These are phyloP conservation scores for Chenopodium quinoa DNA, from an alignment of 148 eudicot genomes.

Conservation along the genomic window DNA sequence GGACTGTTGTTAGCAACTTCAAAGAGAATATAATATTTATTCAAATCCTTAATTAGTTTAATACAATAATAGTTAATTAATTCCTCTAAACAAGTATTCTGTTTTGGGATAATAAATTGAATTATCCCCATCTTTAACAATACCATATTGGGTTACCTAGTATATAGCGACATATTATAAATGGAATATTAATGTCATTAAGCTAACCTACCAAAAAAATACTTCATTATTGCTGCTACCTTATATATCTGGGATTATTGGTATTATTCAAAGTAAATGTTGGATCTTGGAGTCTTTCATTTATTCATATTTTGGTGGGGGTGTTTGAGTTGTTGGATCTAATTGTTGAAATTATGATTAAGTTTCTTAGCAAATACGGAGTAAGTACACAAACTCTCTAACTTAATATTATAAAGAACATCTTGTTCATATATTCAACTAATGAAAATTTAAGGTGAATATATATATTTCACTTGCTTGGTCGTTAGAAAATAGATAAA, in stretches of 20 bases:
- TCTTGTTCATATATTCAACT: no score
- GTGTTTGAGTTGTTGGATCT: neutral
- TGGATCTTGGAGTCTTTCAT: neutral
- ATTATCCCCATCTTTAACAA: neutral
- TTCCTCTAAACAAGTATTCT: constrained; percentile 14
- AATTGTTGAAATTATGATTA: neutral
- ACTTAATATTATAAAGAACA: no score
- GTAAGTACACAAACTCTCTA: neutral
- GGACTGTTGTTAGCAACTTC: constrained; percentile 1
- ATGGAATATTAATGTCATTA: neutral
- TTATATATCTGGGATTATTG: neutral
- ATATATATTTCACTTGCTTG: no score
- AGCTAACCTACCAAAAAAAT: neutral
- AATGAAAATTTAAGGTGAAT: no score
- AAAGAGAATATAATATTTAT: neutral
- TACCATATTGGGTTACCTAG: constrained; percentile 7
- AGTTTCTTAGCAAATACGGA: neutral
- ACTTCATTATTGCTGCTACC: neutral
- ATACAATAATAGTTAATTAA: neutral
- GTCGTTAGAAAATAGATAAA: no score
- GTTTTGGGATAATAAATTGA: neutral
- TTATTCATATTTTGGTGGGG: neutral
- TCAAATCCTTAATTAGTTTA: neutral
- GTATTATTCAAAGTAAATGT: neutral
- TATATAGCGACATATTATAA: neutral